phyloP scores from a whole-genome alignment of 2,329 filamentous ascomycete genomes.

The Shiraia bambusicola region DNA sequence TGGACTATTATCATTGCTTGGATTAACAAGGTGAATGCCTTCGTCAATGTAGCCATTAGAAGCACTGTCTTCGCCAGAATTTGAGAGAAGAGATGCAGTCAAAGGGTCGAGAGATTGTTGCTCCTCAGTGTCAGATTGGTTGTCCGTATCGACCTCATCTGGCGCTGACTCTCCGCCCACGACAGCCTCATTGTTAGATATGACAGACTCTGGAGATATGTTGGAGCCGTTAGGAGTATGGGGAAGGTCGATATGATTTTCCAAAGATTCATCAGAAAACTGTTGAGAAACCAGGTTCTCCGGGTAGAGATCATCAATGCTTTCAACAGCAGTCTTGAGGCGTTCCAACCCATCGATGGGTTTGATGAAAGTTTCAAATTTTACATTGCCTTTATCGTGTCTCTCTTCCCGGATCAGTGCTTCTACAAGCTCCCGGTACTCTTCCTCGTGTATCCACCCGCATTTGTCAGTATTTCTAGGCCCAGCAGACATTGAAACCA shows the following conservation, averaged over 20 bases:
- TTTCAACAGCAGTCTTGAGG: conserved; percentile 77
- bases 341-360: conserved; percentile 54
- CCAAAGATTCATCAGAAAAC: conserved; percentile 10
- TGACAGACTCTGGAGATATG: too few species aligned
- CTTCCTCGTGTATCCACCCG: conserved; percentile 92
- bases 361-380: conserved; percentile 68
- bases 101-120: conserved; percentile 33
- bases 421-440: conserved; percentile 68
- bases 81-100: conserved; percentile 26
- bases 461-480: conserved; percentile 68
- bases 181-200: conserved; percentile 3
- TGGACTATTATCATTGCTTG: conserved; percentile 13
- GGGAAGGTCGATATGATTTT: not conserved
- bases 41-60: conserved; percentile 19
- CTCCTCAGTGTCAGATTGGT: conserved; percentile 22
- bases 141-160: conserved; percentile 26
- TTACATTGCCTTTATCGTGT: conserved; percentile 48
- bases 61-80: conserved; percentile 3
- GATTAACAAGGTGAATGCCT: conserved; percentile 21
- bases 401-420: conserved; percentile 67
- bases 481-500: conserved; percentile 88
- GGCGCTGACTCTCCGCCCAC: conserved; percentile 21
- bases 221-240: not conserved
- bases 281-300: conserved; percentile 53
- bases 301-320: conserved; percentile 84